Percentiles rank a stretch among this genome's conserved stretches.
Conservation (phyloP, 768 basidiomycete species). For the Cyathus striatus region DNA sequence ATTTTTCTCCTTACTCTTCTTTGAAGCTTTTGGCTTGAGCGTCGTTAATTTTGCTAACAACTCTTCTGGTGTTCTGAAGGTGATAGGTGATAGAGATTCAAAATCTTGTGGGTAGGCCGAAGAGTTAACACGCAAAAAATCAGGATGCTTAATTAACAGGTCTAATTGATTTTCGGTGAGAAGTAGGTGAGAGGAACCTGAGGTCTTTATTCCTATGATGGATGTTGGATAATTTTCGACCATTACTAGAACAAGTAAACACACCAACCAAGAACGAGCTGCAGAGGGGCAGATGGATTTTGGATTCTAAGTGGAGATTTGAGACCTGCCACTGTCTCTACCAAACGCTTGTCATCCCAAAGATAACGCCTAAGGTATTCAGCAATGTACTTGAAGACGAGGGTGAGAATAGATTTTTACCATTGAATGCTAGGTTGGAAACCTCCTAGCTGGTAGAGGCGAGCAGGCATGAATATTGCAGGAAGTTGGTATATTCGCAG, state of each 20-base stretch:
- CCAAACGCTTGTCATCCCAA: background rate
- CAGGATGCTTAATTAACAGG: background rate
- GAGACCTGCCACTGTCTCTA: background rate
- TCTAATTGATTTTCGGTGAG: background rate
- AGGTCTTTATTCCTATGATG: background rate
- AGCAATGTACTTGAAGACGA: too few species aligned
- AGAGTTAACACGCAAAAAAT: background rate
- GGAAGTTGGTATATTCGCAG: too few species aligned
- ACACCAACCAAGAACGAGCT: background rate
- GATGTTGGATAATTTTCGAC: background rate
- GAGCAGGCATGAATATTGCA: too few species aligned
- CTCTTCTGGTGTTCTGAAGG: background rate
- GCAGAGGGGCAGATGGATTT: background rate
- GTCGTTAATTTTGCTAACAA: background rate
- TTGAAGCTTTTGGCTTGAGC: background rate
- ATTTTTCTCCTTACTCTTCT: too few species aligned
- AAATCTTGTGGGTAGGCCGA: background rate
- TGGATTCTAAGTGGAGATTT: background rate
- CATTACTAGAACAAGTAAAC: background rate
- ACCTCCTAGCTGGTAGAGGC: too few species aligned
- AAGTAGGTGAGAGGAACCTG: background rate
- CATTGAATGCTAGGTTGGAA: too few species aligned
- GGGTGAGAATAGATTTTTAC: too few species aligned
- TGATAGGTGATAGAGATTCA: background rate
- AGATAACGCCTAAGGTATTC: too few species aligned